A percentile compares a stretch with the other conserved stretches of the same genome.
These are phyloP conservation scores for Bruguiera sexangula DNA, from an alignment of 345 rosid species.

Conservation along the genomic window DNA sequence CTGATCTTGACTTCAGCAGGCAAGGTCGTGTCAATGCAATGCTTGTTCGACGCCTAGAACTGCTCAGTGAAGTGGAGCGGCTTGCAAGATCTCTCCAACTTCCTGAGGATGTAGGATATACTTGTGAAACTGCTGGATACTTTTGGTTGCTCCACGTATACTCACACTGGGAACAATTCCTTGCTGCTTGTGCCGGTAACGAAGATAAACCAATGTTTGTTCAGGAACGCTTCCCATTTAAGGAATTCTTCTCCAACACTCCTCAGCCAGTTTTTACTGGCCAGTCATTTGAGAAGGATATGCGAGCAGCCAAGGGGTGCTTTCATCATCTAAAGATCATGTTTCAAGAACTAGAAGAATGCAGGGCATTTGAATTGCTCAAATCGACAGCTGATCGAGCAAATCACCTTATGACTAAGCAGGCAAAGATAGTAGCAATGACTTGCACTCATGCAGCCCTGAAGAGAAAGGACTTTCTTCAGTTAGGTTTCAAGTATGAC, in stretches of 20 bases:
- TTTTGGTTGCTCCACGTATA: conserved; percentile 98
- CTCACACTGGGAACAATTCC: conserved; percentile 94
- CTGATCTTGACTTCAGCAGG: conserved; percentile 96
- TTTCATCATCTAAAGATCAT: conserved; percentile 83
- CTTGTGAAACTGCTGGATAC: conserved; percentile 99
- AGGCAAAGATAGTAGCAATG: conserved; percentile 99
- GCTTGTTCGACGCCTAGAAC: conserved; percentile 93
- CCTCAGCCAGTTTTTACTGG: conserved; percentile 79
- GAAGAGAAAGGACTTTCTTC: conserved; percentile 96
- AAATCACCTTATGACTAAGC: conserved; percentile 95
- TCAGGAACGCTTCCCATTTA: conserved; percentile 83
- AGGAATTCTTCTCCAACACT: conserved; percentile 80
- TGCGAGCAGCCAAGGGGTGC: conserved; percentile 93
- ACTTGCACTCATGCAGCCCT: conserved; percentile 99
- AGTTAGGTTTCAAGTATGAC: conserved; percentile 95
- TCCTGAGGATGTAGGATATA: conserved; percentile 97
- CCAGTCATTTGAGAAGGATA: conserved; percentile 87
- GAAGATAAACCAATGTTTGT: conserved; percentile 72
- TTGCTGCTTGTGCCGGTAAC: conserved; percentile 81
- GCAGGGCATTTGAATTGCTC: conserved; percentile 98
- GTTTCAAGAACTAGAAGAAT: conserved; percentile 99
- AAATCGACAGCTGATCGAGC: conserved; percentile 99
- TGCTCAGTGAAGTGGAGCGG: conserved; percentile 92
- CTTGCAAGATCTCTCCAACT: conserved; percentile 91
- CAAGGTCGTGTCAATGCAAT: conserved; percentile 98